Base-by-base conservation (phyloP, 768 basidiomycete genomes). In the Mrakia blollopis region DNA sequence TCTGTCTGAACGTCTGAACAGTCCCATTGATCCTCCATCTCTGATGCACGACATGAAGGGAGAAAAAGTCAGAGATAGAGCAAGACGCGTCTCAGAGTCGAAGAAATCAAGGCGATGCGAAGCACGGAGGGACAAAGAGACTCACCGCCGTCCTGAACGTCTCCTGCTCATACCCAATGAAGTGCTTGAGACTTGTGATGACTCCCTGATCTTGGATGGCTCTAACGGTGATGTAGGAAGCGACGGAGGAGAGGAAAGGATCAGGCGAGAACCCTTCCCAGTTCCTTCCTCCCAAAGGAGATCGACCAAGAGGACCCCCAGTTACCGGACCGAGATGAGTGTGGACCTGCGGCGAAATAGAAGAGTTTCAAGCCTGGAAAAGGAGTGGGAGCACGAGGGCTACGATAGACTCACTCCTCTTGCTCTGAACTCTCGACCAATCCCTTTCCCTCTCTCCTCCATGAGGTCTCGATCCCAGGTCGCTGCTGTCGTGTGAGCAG, bases 401-500 rank as follows among this genome's bases (percentile, higher is more conserved):
- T 62, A 92, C 89, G 28, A 95, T n/a, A n/a, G n/a, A 95, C 82
- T 94, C 93, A 35, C 88, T 0, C 65, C 65, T 68, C 65, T 2
- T 1, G 21, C 89, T 75, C 86, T 86, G 84, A 92, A 91, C 82
- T 98, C 95, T 72, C 86, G 80, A n/a, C 94, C 94, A 88, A 97
- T 91, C 61, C 88, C 89, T 4, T 88, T 81, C 3, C 92, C 94
- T 35, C 94, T 89, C 30, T 85, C 84, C 70, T 93, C 90, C 73
- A 89, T 44, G 50, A 76, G 75, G 10, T 47, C 68, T 5, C 68
- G 69, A 61, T 77, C 76, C 57, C 70, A 77, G 6, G 70, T 71
- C 5, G 70, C 76, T 1, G 70, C 76, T 25, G 54, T 71, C 39
- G 76, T 77, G 41, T 62, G 28, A 4, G 44, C 76, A 3, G 76